A percentile compares a stretch with the other conserved stretches of the same genome.
Evolutionary conservation across 2,329 filamentous ascomycete species (phyloP).

Genomic region (Thermothelomyces thermophilus): DNA sequence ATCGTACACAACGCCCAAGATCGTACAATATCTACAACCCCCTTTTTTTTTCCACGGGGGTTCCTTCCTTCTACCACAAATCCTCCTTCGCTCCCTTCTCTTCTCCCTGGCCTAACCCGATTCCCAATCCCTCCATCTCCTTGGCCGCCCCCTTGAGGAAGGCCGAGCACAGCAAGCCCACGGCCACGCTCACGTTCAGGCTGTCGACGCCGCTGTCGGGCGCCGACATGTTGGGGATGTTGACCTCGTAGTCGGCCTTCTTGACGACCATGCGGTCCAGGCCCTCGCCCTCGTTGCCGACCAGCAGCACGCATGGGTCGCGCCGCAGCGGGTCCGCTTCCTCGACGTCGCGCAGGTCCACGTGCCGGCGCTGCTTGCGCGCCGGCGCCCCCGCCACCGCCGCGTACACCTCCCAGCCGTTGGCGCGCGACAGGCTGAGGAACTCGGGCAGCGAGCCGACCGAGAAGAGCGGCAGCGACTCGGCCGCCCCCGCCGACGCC

Average conservation of each 20-base stretch:
- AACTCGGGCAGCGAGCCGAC: slow-evolving; percentile 64
- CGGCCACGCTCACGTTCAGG: slow-evolving; percentile 87
- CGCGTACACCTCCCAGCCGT: slow-evolving; percentile 80
- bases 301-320: slow-evolving; percentile 68
- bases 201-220: slow-evolving; percentile 63
- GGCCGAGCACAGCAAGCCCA: slow-evolving; percentile 65
- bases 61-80: too few relatives aligned
- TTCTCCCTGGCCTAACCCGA: slow-evolving; percentile 7
- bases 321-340: slow-evolving; percentile 45
- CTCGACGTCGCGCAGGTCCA: slow-evolving; percentile 46
- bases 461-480: slow-evolving; percentile 68
- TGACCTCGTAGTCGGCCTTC: slow-evolving; percentile 58
- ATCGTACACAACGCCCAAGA: slow-evolving; percentile 10
- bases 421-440: slow-evolving; percentile 56
- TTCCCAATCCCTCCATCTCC: slow-evolving; percentile 14
- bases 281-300: slow-evolving; percentile 77
- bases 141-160: slow-evolving; percentile 48
- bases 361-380: slow-evolving; percentile 34
- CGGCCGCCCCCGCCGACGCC: slow-evolving; percentile 79
- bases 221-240: slow-evolving; percentile 53
- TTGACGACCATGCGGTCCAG: slow-evolving; percentile 55
- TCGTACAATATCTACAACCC: slow-evolving; percentile 1
- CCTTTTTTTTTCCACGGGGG: too few relatives aligned
- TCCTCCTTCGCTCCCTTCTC: not conserved
- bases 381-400: slow-evolving; percentile 49